Base-by-base conservation (phyloP, 1,139 yeast species). In the Maudiozyma humilis region DNA sequence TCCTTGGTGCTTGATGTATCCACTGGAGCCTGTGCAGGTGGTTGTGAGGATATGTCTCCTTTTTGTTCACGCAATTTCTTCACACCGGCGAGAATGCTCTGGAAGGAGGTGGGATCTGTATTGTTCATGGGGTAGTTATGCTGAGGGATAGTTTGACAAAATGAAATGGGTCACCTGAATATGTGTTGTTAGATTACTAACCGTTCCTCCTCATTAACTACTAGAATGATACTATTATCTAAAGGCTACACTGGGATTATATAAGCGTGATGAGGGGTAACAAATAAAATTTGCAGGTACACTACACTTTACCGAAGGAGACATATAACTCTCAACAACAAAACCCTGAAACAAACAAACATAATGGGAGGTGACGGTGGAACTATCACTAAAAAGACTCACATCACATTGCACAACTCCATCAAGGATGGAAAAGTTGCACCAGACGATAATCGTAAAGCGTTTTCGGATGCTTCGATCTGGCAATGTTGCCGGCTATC, bases 41-140 rank as follows among this genome's bases (percentile, higher is more conserved):
- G 40, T 29, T 29, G 33, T 3, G 32, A 16, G 8, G 19, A 32
- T 2, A 38, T 39, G 12, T 48, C 52, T 31, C 52, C 51, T 20
- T 56, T 44, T 32, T 52, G 48, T 18, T 55, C 56, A 42, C 62
- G 61, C 65, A 79, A 70, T 41, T 72, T 70, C 55, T 73, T 68
- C 2, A 78, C 83, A 16, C 82, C 82, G 1, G 79, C 84, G 38
- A 79, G 59, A 33, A 80, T 76, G 55, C 82, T 76, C 38, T 79
- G 75, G 59, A 79, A 79, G 1, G 86, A 79, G 1, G 80, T 72
- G 1, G 80, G 64, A 52, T 77, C 79, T n/a, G 66, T 54, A 35
- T 52, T 61, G 41, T 56, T 52, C 64, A 51, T 60, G 16, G 15
- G 23, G n/a, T n/a, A n/a, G n/a, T n/a, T n/a, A n/a, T n/a, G n/a